Evolutionary conservation across 768 basidiomycete genomes (phyloP).

Genomic region (Melanogaster broomeanus): DNA sequence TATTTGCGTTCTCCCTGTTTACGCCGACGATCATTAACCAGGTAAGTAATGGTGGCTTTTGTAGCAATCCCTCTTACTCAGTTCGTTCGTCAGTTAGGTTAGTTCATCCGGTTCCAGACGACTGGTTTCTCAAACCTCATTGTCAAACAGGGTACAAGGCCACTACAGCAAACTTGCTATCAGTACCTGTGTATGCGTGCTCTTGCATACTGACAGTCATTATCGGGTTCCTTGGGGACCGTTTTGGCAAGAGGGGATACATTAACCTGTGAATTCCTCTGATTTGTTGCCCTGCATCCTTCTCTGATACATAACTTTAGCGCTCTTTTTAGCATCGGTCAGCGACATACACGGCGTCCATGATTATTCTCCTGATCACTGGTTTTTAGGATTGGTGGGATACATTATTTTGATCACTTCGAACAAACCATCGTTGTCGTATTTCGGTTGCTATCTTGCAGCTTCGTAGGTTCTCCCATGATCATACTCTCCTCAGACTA

Average conservation of each 20-base stretch:
- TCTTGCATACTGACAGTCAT: slow-evolving; percentile 65
- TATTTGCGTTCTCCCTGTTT: slow-evolving; percentile 56
- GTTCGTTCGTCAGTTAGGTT: slow-evolving; percentile 19
- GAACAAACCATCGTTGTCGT: slow-evolving; percentile 60
- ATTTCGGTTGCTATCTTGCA: slow-evolving; percentile 72
- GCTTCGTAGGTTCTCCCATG: slow-evolving; percentile 52
- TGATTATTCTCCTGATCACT: slow-evolving; percentile 1
- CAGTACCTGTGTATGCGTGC: slow-evolving; percentile 78
- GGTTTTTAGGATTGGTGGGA: slow-evolving; percentile 45
- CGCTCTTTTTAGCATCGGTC: slow-evolving; percentile 34
- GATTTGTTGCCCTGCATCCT: not conserved
- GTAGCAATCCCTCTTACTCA: not conserved
- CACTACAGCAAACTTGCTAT: slow-evolving; percentile 70
- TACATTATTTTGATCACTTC: slow-evolving; percentile 71
- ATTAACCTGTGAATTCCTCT: slow-evolving; percentile 55
- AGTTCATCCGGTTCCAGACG: not conserved
- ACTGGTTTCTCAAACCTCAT: not conserved
- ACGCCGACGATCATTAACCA: slow-evolving; percentile 49
- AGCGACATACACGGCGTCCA: not conserved
- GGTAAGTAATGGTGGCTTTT: slow-evolving; percentile 35
- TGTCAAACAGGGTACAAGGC: slow-evolving; percentile 51
- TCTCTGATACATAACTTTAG: slow-evolving; percentile 16
- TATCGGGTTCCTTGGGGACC: slow-evolving; percentile 65
- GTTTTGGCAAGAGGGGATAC: slow-evolving; percentile 52
- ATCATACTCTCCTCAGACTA: not conserved